These are phyloP conservation scores for Geopyxis carbonaria DNA, from an alignment of 495 filamentous ascomycete genomes.

Conservation along the genomic window DNA sequence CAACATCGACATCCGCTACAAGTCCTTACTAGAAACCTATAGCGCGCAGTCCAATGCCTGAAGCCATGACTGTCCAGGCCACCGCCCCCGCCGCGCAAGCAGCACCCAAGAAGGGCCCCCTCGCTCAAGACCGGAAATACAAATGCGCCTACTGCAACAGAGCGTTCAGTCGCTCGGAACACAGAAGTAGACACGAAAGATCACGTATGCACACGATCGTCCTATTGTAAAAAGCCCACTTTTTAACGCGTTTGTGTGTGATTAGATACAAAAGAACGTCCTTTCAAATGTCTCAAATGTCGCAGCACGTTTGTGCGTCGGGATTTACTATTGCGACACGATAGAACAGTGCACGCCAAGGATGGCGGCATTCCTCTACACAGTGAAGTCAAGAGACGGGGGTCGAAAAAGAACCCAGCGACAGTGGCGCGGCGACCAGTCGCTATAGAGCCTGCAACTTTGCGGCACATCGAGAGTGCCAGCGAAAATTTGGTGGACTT, in stretches of 20 bases:
- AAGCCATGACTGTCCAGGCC: conserved; percentile 41
- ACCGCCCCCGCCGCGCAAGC: too few species aligned
- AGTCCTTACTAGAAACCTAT: conserved; percentile 39
- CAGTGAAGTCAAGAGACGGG: conserved; percentile 70
- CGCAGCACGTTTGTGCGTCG: conserved; percentile 95
- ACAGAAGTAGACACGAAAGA: conserved; percentile 89
- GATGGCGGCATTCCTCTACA: conserved; percentile 91
- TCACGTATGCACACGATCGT: conserved; percentile 60
- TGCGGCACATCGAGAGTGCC: conserved; percentile 64
- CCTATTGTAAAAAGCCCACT: background rate
- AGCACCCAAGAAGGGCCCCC: conserved; percentile 35
- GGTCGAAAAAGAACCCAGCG: conserved; percentile 42
- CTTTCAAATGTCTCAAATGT: conserved; percentile 96
- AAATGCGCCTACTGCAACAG: conserved; percentile 98
- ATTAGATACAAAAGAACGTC: conserved; percentile 92
- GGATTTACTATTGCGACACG: conserved; percentile 89
- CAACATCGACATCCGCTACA: conserved; percentile 21
- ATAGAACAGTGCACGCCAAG: conserved; percentile 96
- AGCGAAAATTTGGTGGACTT: conserved; percentile 92
- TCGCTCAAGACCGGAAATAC: conserved; percentile 86
- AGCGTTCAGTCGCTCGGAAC: conserved; percentile 93
- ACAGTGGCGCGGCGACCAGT: conserved; percentile 63
- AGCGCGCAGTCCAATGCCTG: conserved; percentile 30
- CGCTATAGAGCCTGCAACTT: conserved; percentile 67
- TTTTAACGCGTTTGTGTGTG: background rate